phyloP scores from a whole-genome alignment of 2,329 filamentous ascomycete species.

The Diaporthe destruens region DNA sequence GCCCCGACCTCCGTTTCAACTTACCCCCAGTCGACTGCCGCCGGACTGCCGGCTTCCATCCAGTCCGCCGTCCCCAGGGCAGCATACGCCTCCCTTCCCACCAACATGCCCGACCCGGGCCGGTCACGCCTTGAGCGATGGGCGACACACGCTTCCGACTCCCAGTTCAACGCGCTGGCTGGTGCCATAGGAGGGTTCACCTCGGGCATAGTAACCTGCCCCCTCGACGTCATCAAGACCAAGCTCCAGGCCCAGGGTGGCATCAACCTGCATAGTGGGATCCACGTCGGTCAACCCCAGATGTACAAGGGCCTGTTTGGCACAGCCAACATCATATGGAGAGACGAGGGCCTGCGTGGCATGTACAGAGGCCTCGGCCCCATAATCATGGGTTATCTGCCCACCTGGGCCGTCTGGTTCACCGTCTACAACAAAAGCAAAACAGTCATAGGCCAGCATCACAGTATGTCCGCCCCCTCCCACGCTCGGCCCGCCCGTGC shows the following conservation, averaged over 20 bases:
- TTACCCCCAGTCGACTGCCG: slow-evolving; percentile 35
- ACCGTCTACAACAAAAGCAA: slow-evolving; percentile 95
- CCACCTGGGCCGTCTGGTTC: slow-evolving; percentile 98
- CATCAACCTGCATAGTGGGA: slow-evolving; percentile 69
- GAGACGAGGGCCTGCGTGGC: slow-evolving; percentile 87
- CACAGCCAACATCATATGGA: slow-evolving; percentile 87
- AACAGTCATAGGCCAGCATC: slow-evolving; percentile 74
- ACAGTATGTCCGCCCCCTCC: slow-evolving; percentile 62
- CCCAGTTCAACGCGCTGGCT: slow-evolving; percentile 83
- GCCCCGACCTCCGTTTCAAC: slow-evolving; percentile 42
- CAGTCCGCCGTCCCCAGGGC: slow-evolving; percentile 30
- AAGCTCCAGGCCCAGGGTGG: slow-evolving; percentile 96
- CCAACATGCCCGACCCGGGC: slow-evolving; percentile 46
- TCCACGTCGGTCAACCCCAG: slow-evolving; percentile 64
- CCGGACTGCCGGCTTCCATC: slow-evolving; percentile 29
- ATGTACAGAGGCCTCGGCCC: slow-evolving; percentile 95
- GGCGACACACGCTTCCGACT: slow-evolving; percentile 68
- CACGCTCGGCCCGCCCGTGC: background rate
- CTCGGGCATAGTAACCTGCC: slow-evolving; percentile 94
- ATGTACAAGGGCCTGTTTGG: slow-evolving; percentile 90
- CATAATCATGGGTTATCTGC: slow-evolving; percentile 94
- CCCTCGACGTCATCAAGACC: slow-evolving; percentile 98
- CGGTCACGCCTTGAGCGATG: slow-evolving; percentile 67
- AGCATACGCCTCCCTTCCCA: slow-evolving; percentile 38
- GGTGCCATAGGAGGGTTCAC: slow-evolving; percentile 92